Evolutionary conservation across 1,139 yeast genomes (phyloP), one percentile per base, ranked within the genome.

Genomic region (Yamadazyma jaroonii): DNA sequence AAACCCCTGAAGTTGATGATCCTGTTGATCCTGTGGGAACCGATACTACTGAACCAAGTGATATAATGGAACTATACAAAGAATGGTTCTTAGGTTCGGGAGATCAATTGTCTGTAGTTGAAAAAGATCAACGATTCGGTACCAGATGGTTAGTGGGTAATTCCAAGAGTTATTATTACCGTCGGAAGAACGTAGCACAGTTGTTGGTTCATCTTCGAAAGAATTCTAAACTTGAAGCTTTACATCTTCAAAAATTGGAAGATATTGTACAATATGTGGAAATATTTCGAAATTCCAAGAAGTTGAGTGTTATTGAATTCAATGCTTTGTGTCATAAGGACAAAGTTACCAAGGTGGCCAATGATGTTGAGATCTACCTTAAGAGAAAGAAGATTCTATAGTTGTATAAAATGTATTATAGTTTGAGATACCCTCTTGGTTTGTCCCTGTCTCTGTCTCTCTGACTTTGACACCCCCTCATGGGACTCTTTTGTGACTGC

Each of bases 231-330:
- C 10, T 27, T n/a, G 14, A 27, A 10, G 10, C 13, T 9, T 12
- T 27, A 13, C 12, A 27, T 9, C 29, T 12, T 13, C 13, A 27
- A 8, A 13, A 27, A 12, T 13, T 27, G 15, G 17, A 9, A 9
- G 29, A 27, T 27, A 27, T 27, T 6, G 29, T 27, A 4, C 15
- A 10, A 9, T 27, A 27, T 27, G 29, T 27, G 15, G 29, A 27
- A 17, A 9, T 11, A 11, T 27, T 27, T 8, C 29, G 15, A 4
- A n/a, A 13, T 9, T 9, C n/a, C 8, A 27, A 27, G 13, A 15
- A 27, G 17, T 9, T 27, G 6, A 13, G 17, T 9, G 29, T 27
- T 13, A 9, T 27, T 4, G 10, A 27, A 4, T 27, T 27, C n/a
- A 27, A 27, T 15, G 12, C 29, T 13, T 6, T 27, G 29, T 27